Conservation (phyloP, 2,329 filamentous ascomycete genomes). For the Harringtonia aguacate region DNA sequence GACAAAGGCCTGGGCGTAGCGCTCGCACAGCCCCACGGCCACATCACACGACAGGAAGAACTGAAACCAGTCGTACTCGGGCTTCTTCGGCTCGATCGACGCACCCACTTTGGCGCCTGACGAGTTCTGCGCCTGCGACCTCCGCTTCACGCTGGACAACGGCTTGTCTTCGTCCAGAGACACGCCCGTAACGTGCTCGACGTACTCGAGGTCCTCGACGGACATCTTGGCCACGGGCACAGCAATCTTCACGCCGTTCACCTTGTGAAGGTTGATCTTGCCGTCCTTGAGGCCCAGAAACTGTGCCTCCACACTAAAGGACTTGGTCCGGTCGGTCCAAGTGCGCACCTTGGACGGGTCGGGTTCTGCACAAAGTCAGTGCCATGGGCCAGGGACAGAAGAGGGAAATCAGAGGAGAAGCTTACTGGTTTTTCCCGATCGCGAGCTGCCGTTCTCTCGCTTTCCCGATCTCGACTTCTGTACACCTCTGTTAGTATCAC, state of each 20-base stretch:
- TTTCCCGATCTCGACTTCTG: neutral
- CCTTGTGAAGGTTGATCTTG: conserved; percentile 95
- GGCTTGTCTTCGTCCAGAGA: conserved; percentile 94
- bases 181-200: conserved; percentile 76
- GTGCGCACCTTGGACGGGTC: conserved; percentile 74
- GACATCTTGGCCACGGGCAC: conserved; percentile 96
- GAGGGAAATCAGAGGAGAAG: neutral
- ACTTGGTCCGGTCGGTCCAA: conserved; percentile 92
- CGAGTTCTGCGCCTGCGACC: conserved; percentile 17
- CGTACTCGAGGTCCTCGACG: conserved; percentile 85
- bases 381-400: too few relatives aligned
- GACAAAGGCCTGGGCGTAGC: conserved; percentile 81
- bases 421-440: conserved; percentile 39
- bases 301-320: conserved; percentile 94
- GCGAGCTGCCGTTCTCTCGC: conserved; percentile 53
- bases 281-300: conserved; percentile 91
- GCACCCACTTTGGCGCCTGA: conserved; percentile 38
- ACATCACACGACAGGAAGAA: conserved; percentile 94
- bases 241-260: conserved; percentile 96
- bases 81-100: conserved; percentile 52
- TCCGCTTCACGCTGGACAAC: conserved; percentile 65
- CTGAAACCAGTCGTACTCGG: conserved; percentile 96
- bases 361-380: conserved; percentile 48
- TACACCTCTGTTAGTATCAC: conserved; percentile 49
- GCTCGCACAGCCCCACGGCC: conserved; percentile 83